Conservation (phyloP, 1,284 basidiomycete genomes). For the Leccinum subspadiceum region DNA sequence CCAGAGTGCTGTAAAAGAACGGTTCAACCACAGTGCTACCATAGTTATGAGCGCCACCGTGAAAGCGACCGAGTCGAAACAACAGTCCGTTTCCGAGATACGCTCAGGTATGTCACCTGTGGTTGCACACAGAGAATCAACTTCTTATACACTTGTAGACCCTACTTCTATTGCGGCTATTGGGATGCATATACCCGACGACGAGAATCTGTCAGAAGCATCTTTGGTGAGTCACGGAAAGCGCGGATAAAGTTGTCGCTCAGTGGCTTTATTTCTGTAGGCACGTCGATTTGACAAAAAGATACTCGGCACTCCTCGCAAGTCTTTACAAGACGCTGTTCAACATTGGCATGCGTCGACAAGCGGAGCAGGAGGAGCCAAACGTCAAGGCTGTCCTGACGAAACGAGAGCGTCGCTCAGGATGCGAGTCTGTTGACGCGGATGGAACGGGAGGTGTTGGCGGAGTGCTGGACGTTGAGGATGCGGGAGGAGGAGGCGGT, state of each 20-base stretch:
- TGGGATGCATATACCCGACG: slow-evolving; percentile 58
- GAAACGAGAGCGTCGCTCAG: slow-evolving; percentile 75
- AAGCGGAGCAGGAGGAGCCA: slow-evolving; percentile 66
- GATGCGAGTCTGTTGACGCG: slow-evolving; percentile 68
- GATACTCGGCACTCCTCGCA: slow-evolving; percentile 72
- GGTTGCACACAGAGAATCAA: not conserved
- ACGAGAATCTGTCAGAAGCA: slow-evolving; percentile 61
- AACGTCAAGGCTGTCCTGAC: slow-evolving; percentile 69
- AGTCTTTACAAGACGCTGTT: slow-evolving; percentile 85
- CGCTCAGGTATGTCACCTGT: slow-evolving; percentile 55
- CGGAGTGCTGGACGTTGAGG: slow-evolving; percentile 71
- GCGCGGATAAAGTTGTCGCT: too few relatives aligned
- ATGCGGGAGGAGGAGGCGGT: slow-evolving; percentile 81
- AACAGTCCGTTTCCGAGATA: slow-evolving; percentile 57
- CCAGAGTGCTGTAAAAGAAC: slow-evolving; percentile 68
- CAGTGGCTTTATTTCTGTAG: slow-evolving; percentile 34
- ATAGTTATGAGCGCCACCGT: slow-evolving; percentile 70
- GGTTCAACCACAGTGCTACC: slow-evolving; percentile 76
- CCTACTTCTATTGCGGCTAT: slow-evolving; percentile 63
- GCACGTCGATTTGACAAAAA: slow-evolving; percentile 83
- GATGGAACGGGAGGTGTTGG: slow-evolving; percentile 66
- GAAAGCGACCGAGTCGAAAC: slow-evolving; percentile 64
- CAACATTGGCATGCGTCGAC: slow-evolving; percentile 74
- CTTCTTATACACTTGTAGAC: slow-evolving; percentile 40
- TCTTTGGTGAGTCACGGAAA: slow-evolving; percentile 87